Percentiles rank a stretch among this genome's conserved stretches.
Conservation (phyloP, 176 grass and related monocot species). For the Puya raimondii region DNA sequence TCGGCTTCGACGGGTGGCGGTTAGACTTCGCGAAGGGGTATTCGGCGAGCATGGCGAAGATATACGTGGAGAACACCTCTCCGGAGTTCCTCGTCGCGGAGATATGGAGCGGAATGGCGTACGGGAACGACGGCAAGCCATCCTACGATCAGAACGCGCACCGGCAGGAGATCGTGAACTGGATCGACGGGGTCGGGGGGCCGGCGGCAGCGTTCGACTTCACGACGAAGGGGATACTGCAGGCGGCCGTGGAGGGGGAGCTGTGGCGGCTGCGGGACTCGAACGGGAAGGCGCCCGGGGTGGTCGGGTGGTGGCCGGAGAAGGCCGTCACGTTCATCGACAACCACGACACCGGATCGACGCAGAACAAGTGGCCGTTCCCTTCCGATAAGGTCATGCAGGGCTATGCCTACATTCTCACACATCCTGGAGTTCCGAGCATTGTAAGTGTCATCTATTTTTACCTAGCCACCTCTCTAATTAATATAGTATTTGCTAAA, state of each 20-base stretch:
- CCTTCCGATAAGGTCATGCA: slow-evolving; percentile 80
- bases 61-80: slow-evolving; percentile 52
- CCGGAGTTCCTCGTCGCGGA: slow-evolving; percentile 55
- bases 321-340: slow-evolving; percentile 78
- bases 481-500: no score
- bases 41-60: slow-evolving; percentile 47
- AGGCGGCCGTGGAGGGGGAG: slow-evolving; percentile 54
- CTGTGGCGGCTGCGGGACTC: slow-evolving; percentile 41
- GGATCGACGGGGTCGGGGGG: slow-evolving; percentile 36
- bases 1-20: slow-evolving; percentile 81
- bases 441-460: slow-evolving; percentile 41
- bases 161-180: slow-evolving; percentile 68
- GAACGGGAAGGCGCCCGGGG: slow-evolving; percentile 49
- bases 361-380: slow-evolving; percentile 71
- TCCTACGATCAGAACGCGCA: slow-evolving; percentile 37
- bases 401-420: slow-evolving; percentile 90
- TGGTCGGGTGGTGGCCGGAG: slow-evolving; percentile 59
- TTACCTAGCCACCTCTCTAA: no score
- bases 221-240: slow-evolving; percentile 67
- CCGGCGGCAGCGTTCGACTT: slow-evolving; percentile 53
- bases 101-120: slow-evolving; percentile 51
- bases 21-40: slow-evolving; percentile 75
- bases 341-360: slow-evolving; percentile 80
- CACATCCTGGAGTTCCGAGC: slow-evolving; percentile 67
- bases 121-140: slow-evolving; percentile 30